Base-by-base conservation (phyloP, 371 early-diverging fungal species). In the Smittium culicis region DNA sequence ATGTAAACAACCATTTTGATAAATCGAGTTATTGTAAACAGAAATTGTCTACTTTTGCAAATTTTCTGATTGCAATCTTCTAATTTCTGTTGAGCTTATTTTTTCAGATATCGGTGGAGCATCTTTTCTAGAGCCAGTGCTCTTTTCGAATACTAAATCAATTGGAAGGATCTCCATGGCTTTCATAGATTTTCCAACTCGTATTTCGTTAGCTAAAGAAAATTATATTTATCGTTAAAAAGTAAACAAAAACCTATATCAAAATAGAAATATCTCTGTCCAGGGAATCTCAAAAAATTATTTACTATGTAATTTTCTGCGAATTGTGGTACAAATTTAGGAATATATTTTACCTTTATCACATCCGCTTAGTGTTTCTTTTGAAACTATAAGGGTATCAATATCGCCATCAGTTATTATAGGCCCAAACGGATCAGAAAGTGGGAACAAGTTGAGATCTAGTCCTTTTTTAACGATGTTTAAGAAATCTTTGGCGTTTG, bases 401-500 rank as follows among this genome's bases (percentile, higher is more conserved):
- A 95, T 80, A 0, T 82, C 76, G 0, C 85, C 71, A 58, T 90
- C 91, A 0, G 83, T 82, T 1, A 84, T 81, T 0, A 96, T 92
- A 0, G 98, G 98, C 0, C 98, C 98, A 73, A 83, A 93, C 0
- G 86, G 86, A 71, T 97, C 96, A 34, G 69, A 70, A 27, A 96
- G 85, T 0, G 88, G 87, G 2, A 81, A 45, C 45, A 68, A 82
- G 80, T 14, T 64, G 34, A 1, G 89, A 66, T 63, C 25, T 65
- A 79, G 2, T 80, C 81, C 67, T 77, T 78, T 73, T 65, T 73
- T 76, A 34, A 89, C 73, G 33, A 67, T 70, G 2, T 80, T 70
- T 55, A 94, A 71, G 66, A 91, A 94, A 30, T 66, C 29, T 27
- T 75, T 57, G 0, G 89, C 90, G 25, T 71, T 69, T 24, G 75